These are phyloP conservation scores for Irpex sp. DNA, from an alignment of 1,284 basidiomycete species.

Conservation along the genomic window DNA sequence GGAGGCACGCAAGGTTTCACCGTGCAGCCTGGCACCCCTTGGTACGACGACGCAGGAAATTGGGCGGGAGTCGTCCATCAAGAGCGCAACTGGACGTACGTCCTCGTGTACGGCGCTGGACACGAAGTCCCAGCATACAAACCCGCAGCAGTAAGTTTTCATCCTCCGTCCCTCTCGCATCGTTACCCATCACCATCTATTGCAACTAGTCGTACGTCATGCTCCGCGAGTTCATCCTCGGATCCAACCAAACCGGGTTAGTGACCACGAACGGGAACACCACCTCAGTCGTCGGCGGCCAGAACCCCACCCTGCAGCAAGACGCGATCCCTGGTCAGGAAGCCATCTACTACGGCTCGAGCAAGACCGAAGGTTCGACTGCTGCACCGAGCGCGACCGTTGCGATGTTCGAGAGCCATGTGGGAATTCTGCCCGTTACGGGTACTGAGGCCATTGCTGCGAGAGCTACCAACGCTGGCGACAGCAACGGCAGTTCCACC, in stretches of 20 bases:
- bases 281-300: constrained; percentile 40
- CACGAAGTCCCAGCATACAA: constrained; percentile 23
- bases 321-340: constrained; percentile 5
- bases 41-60: constrained; percentile 20
- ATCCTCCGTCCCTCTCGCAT: neutral
- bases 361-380: constrained; percentile 1
- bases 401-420: constrained; percentile 9
- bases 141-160: constrained; percentile 18
- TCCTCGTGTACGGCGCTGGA: constrained; percentile 21
- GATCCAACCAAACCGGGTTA: constrained; percentile 19
- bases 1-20: constrained; percentile 67
- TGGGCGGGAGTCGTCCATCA: constrained; percentile 27
- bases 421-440: neutral
- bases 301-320: constrained; percentile 28
- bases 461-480: neutral
- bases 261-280: constrained; percentile 2
- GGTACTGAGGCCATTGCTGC: constrained; percentile 1
- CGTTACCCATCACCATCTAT: neutral
- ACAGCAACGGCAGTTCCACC: neutral
- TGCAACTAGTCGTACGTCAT: constrained; percentile 17
- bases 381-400: constrained; percentile 8
- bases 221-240: constrained; percentile 23
- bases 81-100: constrained; percentile 26
- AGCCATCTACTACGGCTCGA: constrained; percentile 6
- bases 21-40: constrained; percentile 55